Percentiles rank a stretch among this genome's conserved stretches.
These are phyloP conservation scores for Colletotrichum salicis DNA, from an alignment of 2,329 filamentous ascomycete genomes.

Conservation along the genomic window DNA sequence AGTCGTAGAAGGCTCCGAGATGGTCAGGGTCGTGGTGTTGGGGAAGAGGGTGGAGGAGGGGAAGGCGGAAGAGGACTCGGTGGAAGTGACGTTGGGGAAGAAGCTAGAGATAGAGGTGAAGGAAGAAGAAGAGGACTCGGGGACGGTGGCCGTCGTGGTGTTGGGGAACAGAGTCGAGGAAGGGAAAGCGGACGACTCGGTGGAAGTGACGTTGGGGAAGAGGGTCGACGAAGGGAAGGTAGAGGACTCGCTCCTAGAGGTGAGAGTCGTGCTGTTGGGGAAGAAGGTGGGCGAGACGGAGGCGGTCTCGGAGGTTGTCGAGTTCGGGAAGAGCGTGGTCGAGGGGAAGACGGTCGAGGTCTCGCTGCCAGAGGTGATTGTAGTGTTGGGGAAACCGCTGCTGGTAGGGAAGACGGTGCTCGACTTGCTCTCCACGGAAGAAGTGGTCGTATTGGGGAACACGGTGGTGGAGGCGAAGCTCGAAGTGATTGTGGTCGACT, in stretches of 20 bases:
- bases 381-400: slow-evolving; percentile 14
- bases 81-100: slow-evolving; percentile 4
- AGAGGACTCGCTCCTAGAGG: background rate
- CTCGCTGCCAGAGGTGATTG: background rate
- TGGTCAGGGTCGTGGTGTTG: slow-evolving; percentile 5
- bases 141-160: background rate
- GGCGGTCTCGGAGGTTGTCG: background rate
- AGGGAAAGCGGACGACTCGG: background rate
- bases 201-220: slow-evolving; percentile 9
- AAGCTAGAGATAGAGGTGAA: background rate
- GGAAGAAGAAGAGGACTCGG: background rate
- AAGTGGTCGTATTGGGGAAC: slow-evolving; percentile 6
- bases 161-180: slow-evolving; percentile 6
- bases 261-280: slow-evolving; percentile 2
- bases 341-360: background rate
- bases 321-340: slow-evolving; percentile 14
- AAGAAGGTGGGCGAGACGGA: slow-evolving; percentile 8
- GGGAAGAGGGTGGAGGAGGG: slow-evolving; percentile 7
- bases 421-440: background rate
- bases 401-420: background rate
- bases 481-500: background rate
- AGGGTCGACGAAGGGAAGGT: slow-evolving; percentile 4
- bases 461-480: background rate
- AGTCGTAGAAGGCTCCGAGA: background rate
- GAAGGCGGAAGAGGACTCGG: background rate